Conservation (phyloP, 1,139 yeast genomes). For the Saccharomyces hybrid region DNA sequence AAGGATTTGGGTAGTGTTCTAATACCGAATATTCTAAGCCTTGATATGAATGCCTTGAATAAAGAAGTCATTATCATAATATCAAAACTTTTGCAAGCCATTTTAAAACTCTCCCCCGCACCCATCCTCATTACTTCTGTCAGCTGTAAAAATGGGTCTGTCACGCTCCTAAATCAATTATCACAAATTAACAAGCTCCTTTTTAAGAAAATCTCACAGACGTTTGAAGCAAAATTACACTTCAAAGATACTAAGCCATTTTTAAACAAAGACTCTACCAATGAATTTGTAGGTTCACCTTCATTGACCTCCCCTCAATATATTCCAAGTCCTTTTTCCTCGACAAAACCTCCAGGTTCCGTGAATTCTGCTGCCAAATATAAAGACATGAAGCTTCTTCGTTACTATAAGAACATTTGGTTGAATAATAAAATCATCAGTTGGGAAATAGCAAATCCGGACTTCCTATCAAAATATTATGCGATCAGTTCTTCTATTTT, state of each 20-base stretch:
- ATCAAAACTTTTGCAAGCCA: slow-evolving; percentile 24
- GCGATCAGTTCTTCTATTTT: slow-evolving; percentile 22
- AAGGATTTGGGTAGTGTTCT: slow-evolving; percentile 21
- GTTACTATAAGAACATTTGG: slow-evolving; percentile 32
- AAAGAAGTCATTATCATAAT: slow-evolving; percentile 22
- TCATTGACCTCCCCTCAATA: slow-evolving; percentile 29
- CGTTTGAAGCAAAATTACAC: slow-evolving; percentile 20
- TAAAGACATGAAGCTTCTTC: slow-evolving; percentile 26
- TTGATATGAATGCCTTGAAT: slow-evolving; percentile 9
- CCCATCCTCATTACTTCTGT: slow-evolving; percentile 16
- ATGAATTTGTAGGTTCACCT: slow-evolving; percentile 23
- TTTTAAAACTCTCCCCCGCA: slow-evolving; percentile 14
- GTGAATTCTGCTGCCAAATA: slow-evolving; percentile 16
- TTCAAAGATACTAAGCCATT: slow-evolving; percentile 14
- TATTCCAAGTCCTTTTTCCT: slow-evolving; percentile 21
- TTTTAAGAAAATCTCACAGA: slow-evolving; percentile 17
- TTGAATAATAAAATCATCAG: slow-evolving; percentile 27
- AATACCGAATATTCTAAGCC: slow-evolving; percentile 21
- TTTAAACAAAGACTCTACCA: slow-evolving; percentile 10
- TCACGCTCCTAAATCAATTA: slow-evolving; percentile 16
- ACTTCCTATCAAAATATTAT: slow-evolving; percentile 24
- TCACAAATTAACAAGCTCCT: slow-evolving; percentile 22
- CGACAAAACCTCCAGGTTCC: slow-evolving; percentile 16
- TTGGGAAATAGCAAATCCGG: slow-evolving; percentile 24
- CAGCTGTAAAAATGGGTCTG: slow-evolving; percentile 13